phyloP scores from a whole-genome alignment of 768 basidiomycete species.

The Termitomyces sp. region DNA sequence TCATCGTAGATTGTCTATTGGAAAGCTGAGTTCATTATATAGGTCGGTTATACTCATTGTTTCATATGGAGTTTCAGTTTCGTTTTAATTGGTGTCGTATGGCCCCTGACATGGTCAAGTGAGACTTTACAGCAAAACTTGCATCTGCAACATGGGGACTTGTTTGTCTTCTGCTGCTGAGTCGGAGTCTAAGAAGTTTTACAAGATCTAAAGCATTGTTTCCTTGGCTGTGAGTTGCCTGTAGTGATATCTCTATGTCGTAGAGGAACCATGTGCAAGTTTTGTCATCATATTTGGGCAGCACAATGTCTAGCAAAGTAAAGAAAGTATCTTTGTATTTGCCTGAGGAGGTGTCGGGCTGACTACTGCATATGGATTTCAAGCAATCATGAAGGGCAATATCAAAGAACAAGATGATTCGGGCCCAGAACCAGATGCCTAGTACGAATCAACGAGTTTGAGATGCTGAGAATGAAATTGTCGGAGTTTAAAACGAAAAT shows the following conservation, averaged over 20 bases:
- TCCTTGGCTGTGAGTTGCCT: constrained; percentile 43
- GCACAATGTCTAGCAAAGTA: constrained; percentile 57
- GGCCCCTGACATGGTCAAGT: constrained; percentile 59
- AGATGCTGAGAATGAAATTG: too few species aligned
- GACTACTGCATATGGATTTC: constrained; percentile 22
- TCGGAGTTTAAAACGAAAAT: too few species aligned
- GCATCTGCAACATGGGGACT: constrained; percentile 33
- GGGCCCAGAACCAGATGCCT: too few species aligned
- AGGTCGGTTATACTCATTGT: constrained; percentile 71
- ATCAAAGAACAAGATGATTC: too few species aligned
- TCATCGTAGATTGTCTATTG: constrained; percentile 6
- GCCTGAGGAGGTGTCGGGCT: constrained; percentile 10
- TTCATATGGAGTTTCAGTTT: constrained; percentile 68
- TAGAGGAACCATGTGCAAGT: constrained; percentile 42
- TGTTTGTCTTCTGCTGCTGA: constrained; percentile 43
- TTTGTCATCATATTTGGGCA: constrained; percentile 44
- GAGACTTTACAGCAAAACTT: constrained; percentile 20
- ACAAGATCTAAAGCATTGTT: constrained; percentile 66
- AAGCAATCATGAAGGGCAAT: constrained; percentile 60
- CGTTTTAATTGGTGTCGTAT: constrained; percentile 50
- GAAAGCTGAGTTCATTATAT: not conserved
- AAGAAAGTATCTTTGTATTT: constrained; percentile 33
- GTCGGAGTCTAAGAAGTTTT: constrained; percentile 48
- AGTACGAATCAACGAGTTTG: too few species aligned
- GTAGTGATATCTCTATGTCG: constrained; percentile 53